phyloP scores from a whole-genome alignment of 140 eudicot species.

The Eryngium alpinum region DNA sequence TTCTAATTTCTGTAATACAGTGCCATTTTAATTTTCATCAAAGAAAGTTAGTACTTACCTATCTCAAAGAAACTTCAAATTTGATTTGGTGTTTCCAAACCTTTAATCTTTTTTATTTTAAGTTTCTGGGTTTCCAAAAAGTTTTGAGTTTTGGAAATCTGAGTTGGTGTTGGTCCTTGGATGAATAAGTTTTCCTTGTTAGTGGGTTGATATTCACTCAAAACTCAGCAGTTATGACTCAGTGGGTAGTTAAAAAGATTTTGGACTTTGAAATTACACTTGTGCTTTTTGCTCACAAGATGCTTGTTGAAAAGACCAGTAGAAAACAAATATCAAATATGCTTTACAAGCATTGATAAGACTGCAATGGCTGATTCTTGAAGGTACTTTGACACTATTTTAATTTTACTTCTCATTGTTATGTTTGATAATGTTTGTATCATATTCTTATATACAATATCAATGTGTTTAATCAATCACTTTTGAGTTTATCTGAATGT shows the following conservation, averaged over 20 bases:
- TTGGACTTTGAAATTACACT: neutral
- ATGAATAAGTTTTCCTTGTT: neutral
- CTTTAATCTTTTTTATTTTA: neutral
- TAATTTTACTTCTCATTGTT: neutral
- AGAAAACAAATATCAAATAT: no score
- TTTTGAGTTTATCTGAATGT: neutral
- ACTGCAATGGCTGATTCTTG: neutral
- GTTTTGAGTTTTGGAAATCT: neutral
- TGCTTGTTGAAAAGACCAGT: no score
- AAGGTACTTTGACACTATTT: neutral
- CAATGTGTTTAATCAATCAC: neutral
- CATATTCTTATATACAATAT: neutral
- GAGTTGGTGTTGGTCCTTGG: no score
- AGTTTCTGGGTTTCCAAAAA: neutral
- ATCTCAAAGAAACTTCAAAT: no score
- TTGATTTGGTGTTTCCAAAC: no score
- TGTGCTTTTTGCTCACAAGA: neutral
- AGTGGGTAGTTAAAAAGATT: neutral
- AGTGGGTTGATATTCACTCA: neutral
- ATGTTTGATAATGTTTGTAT: neutral
- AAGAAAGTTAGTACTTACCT: no score
- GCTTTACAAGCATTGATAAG: no score
- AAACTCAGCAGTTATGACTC: neutral
- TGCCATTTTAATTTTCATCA: no score
- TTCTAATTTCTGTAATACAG: no score